phyloP scores from a whole-genome alignment of 129 eudicot species.

The Arctium lappa region DNA sequence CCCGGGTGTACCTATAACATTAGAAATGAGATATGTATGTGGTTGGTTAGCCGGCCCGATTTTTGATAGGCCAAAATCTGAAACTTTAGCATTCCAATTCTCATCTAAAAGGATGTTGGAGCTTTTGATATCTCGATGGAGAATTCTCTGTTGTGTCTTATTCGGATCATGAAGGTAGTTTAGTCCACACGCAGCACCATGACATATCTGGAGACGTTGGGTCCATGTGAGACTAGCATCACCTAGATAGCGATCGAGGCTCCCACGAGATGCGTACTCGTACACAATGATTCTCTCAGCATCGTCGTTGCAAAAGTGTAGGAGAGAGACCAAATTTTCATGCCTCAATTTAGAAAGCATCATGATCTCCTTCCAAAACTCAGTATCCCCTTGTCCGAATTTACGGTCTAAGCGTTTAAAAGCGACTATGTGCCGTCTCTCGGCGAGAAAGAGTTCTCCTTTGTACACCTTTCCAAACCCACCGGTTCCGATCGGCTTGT shows the following conservation, averaged over 20 bases:
- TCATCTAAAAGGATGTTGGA: conserved; percentile 4
- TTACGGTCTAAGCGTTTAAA: background rate
- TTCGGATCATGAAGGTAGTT: background rate
- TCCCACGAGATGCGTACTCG: background rate
- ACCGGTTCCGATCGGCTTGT: background rate
- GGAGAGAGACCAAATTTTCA: background rate
- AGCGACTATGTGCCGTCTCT: background rate
- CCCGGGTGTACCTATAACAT: background rate
- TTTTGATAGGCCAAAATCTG: conserved; percentile 9
- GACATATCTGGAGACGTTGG: background rate
- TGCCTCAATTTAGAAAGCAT: background rate
- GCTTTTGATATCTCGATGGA: background rate
- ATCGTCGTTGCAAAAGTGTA: background rate
- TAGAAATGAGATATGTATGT: background rate
- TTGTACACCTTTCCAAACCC: background rate
- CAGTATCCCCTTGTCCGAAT: background rate
- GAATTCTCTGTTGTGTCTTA: background rate
- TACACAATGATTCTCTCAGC: background rate
- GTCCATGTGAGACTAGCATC: background rate
- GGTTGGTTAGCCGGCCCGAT: conserved; percentile 1
- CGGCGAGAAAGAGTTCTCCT: background rate
- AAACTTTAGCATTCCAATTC: conserved; percentile 1
- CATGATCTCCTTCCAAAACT: background rate
- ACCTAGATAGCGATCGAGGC: background rate
- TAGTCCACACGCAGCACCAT: background rate